Evolutionary conservation across 495 filamentous ascomycete genomes (phyloP).

Genomic region (Aspergillus taichungensis): DNA sequence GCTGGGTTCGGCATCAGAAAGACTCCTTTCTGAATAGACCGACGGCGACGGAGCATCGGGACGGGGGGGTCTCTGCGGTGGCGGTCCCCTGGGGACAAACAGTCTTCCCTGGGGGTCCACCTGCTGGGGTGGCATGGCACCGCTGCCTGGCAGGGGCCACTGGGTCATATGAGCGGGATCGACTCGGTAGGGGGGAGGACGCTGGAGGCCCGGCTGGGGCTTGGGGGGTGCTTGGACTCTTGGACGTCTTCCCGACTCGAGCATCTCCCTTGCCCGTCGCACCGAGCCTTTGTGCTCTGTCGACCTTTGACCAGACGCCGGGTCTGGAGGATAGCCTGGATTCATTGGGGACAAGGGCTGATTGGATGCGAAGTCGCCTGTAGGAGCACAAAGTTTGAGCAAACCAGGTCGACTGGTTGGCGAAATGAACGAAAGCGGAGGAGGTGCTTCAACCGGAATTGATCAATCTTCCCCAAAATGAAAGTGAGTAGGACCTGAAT

Average conservation of each 20-base stretch:
- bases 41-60: constrained; percentile 39
- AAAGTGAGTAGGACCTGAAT: constrained; percentile 10
- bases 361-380: neutral
- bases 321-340: constrained; percentile 2
- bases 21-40: constrained; percentile 40
- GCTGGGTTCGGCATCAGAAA: constrained; percentile 41
- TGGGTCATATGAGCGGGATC: constrained; percentile 24
- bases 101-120: constrained; percentile 32
- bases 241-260: constrained; percentile 41
- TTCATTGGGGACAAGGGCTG: constrained; percentile 9
- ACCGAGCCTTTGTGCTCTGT: constrained; percentile 33
- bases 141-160: constrained; percentile 37
- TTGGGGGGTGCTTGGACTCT: constrained; percentile 19
- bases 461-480: neutral
- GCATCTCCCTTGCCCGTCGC: constrained; percentile 42
- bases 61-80: constrained; percentile 59
- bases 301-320: constrained; percentile 6
- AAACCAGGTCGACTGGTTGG: neutral
- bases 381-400: too few relatives aligned
- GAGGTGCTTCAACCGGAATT: too few relatives aligned
- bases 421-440: constrained; percentile 1
- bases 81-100: constrained; percentile 42
- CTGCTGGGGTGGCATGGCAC: constrained; percentile 20
- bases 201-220: constrained; percentile 12
- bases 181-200: constrained; percentile 7